A percentile compares a stretch with the other conserved stretches of the same genome.
Evolutionary conservation across 495 filamentous ascomycete genomes (phyloP).

Genomic region (Collariella sp.): DNA sequence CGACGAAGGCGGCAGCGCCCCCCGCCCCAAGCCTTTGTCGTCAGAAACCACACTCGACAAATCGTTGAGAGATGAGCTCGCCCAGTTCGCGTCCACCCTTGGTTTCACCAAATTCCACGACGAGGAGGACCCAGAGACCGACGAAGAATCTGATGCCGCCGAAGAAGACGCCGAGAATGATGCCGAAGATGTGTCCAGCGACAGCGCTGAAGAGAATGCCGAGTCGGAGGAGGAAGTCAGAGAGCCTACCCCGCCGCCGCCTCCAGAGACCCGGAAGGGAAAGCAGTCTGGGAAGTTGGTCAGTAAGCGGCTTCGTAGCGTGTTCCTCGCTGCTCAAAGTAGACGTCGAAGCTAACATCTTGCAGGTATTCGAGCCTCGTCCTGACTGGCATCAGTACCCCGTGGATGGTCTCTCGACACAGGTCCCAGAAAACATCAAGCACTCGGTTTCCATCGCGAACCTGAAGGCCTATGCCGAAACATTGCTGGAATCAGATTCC

Average conservation of each 20-base stretch:
- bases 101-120: slow-evolving; percentile 37
- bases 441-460: slow-evolving; percentile 55
- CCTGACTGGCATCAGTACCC: slow-evolving; percentile 75
- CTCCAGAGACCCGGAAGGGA: slow-evolving; percentile 18
- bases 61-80: slow-evolving; percentile 33
- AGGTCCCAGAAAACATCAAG: slow-evolving; percentile 39
- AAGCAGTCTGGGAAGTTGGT: slow-evolving; percentile 32
- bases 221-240: slow-evolving; percentile 20
- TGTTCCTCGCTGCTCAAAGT: background rate
- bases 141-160: slow-evolving; percentile 28
- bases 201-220: slow-evolving; percentile 13
- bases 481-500: slow-evolving; percentile 64
- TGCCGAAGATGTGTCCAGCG: slow-evolving; percentile 14
- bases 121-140: slow-evolving; percentile 26
- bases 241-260: slow-evolving; percentile 9
- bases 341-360: slow-evolving; percentile 9
- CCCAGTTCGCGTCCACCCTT: slow-evolving; percentile 37
- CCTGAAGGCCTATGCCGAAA: slow-evolving; percentile 64
- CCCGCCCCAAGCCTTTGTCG: slow-evolving; percentile 17
- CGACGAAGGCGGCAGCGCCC: slow-evolving; percentile 45
- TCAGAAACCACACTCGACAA: slow-evolving; percentile 28
- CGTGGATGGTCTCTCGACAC: slow-evolving; percentile 48
- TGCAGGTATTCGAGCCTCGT: slow-evolving; percentile 62
- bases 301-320: slow-evolving; percentile 24
- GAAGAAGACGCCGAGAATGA: slow-evolving; percentile 23